These are phyloP conservation scores for Candida labiduridarum DNA, from an alignment of 1,139 yeast species.

Conservation along the genomic window DNA sequence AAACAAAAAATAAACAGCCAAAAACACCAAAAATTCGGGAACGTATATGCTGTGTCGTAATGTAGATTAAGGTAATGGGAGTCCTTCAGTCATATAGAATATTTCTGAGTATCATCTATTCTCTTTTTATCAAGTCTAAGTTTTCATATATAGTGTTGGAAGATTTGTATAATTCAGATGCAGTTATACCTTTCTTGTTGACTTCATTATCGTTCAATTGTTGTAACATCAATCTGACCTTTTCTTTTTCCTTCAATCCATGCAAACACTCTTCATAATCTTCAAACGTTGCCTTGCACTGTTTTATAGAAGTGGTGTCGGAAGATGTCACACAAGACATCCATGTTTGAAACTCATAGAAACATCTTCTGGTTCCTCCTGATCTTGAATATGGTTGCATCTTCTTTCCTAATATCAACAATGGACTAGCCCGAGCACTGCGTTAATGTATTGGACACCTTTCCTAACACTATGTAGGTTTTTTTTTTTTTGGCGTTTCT, in stretches of 20 bases:
- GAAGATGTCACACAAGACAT: conserved; percentile 51
- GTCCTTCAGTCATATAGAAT: background rate
- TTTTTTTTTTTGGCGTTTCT: background rate
- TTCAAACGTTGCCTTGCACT: conserved; percentile 48
- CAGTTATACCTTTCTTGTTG: conserved; percentile 43
- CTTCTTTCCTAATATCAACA: conserved; percentile 9
- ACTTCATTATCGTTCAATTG: conserved; percentile 50
- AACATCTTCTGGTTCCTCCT: conserved; percentile 54
- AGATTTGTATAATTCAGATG: conserved; percentile 47
- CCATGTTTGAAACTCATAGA: conserved; percentile 51
- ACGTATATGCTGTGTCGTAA: too few species aligned
- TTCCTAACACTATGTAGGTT: background rate
- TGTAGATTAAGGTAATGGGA: too few species aligned
- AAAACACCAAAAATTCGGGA: background rate
- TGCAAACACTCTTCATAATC: conserved; percentile 54
- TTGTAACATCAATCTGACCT: conserved; percentile 47
- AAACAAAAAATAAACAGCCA: background rate
- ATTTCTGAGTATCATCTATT: conserved; percentile 9
- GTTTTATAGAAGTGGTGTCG: conserved; percentile 44
- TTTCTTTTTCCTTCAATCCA: conserved; percentile 52
- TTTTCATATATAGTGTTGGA: conserved; percentile 49
- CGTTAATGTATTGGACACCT: background rate
- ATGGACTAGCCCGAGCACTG: background rate
- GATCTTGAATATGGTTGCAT: conserved; percentile 55
- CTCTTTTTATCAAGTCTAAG: conserved; percentile 42